Evolutionary conservation across 2,329 filamentous ascomycete genomes (phyloP), one percentile per base, ranked within the genome.

Genomic region (Ophiosphaerella herpotricha): DNA sequence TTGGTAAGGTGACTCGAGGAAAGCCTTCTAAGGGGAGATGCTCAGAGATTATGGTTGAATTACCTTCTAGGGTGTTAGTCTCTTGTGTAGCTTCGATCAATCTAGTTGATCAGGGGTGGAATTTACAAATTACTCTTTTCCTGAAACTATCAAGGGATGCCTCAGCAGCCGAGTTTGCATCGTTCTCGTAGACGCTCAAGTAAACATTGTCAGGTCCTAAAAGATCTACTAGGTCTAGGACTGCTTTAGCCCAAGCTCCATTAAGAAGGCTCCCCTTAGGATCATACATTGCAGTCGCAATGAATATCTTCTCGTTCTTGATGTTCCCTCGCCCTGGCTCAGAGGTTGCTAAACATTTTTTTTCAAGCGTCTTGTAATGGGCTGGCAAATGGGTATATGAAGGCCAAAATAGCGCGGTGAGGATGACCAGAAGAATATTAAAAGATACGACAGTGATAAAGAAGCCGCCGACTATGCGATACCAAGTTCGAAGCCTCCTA

Each of bases 181-280:
- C 84, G 61, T 89, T 88, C 66, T 89, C 88, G 68, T 90, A 91
- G 29, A 91, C 82, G 69, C 86, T 89, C 46, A 91, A 71, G 64
- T 85, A 88, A 2, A 87, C 84, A 61, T 90, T 88, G 31, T 86
- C 76, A 12, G 80, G 78, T 0, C 88, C 88, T 33, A 91, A 75
- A 26, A 89, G 67, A 41, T 88, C 77, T 26, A 91, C 80, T 45
- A 91, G 71, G 16, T 83, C 75, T 36, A 86, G 65, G 0, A 91
- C 66, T 21, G 80, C 78, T 51, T 79, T 67, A 0, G 84, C 87
- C 88, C 88, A 91, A 24, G 77, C 74, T 1, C 87, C 87, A 6
- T 77, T 74, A 0, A 86, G 81, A 16, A 91, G 74, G 2, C 79
- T 74, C 1, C 85, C 86, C 6, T 77, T 76, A 14, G 78, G 75